Percentiles rank a stretch among this genome's conserved stretches.
phyloP scores from a whole-genome alignment of 768 basidiomycete genomes.

The Cubamyces lactineus region DNA sequence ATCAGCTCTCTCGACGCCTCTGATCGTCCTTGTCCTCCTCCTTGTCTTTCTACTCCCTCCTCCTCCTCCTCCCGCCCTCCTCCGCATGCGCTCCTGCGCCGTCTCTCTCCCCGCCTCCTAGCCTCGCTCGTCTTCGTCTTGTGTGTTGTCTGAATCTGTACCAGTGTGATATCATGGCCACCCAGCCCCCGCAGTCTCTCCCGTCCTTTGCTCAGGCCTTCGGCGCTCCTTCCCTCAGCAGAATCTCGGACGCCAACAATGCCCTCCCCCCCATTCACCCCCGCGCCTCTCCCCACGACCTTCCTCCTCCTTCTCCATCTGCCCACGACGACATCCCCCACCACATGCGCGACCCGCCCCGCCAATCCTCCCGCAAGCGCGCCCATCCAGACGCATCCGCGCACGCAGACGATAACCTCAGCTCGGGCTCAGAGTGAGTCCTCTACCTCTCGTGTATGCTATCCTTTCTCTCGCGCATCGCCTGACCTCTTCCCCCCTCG shows the following conservation, averaged over 20 bases:
- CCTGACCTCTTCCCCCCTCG: constrained; percentile 22
- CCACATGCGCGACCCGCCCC: constrained; percentile 21
- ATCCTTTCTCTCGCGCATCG: constrained; percentile 10
- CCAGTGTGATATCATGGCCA: constrained; percentile 47
- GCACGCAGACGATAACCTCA: constrained; percentile 38
- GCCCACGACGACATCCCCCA: constrained; percentile 25
- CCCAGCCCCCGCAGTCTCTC: constrained; percentile 61
- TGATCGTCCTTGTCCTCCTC: constrained; percentile 6
- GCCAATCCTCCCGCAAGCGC: constrained; percentile 34
- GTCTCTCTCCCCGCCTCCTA: not conserved
- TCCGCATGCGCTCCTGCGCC: constrained; percentile 18
- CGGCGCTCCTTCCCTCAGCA: constrained; percentile 56
- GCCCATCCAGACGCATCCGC: constrained; percentile 26
- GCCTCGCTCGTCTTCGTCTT: not conserved
- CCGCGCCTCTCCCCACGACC: constrained; percentile 37
- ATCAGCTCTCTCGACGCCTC: not conserved
- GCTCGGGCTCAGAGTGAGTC: constrained; percentile 52
- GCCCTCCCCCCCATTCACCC: constrained; percentile 68
- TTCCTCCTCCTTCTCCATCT: constrained; percentile 23
- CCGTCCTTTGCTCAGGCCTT: constrained; percentile 84
- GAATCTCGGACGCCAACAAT: constrained; percentile 53
- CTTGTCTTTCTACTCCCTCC: constrained; percentile 2
- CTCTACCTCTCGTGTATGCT: constrained; percentile 2
- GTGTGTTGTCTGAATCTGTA: constrained; percentile 4
- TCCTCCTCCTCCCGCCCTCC: constrained; percentile 11